These are phyloP conservation scores for Mytilinidion resinicola DNA, from an alignment of 495 filamentous ascomycete species.

Conservation along the genomic window DNA sequence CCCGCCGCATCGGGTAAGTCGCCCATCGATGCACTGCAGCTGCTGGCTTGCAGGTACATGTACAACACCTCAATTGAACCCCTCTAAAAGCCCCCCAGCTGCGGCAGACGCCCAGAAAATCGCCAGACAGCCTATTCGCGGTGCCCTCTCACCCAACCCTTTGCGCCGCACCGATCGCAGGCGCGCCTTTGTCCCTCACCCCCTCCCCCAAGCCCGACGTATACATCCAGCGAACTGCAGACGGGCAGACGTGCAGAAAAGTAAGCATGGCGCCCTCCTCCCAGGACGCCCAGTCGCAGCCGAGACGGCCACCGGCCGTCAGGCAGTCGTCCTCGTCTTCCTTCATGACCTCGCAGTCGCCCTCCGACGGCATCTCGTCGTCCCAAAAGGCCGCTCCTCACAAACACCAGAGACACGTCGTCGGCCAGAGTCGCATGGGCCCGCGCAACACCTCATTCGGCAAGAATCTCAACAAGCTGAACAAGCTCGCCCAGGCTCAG, in stretches of 20 bases:
- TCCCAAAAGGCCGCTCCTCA: constrained; percentile 13
- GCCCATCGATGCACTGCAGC: too few relatives aligned
- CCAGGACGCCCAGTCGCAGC: constrained; percentile 27
- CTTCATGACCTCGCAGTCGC: constrained; percentile 29
- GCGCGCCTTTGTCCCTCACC: too few relatives aligned
- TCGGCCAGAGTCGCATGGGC: constrained; percentile 25
- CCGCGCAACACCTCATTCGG: constrained; percentile 24
- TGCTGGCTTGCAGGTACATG: too few relatives aligned
- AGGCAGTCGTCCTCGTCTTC: constrained; percentile 27
- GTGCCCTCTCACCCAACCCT: too few relatives aligned
- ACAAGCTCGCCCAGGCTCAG: constrained; percentile 23
- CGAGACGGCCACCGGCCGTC: constrained; percentile 20
- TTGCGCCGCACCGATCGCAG: too few relatives aligned
- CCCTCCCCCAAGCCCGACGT: too few relatives aligned
- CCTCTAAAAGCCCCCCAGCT: too few relatives aligned
- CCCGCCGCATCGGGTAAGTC: too few relatives aligned
- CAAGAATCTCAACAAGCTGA: constrained; percentile 33
- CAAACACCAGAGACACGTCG: constrained; percentile 27
- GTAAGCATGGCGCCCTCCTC: constrained; percentile 26
- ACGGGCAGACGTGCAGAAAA: constrained; percentile 4
- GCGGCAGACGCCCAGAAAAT: too few relatives aligned
- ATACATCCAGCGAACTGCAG: too few relatives aligned
- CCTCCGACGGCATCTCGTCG: constrained; percentile 22
- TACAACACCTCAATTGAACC: too few relatives aligned
- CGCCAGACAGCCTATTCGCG: too few relatives aligned